Percentiles rank a stretch among this genome's conserved stretches.
Evolutionary conservation across 2,329 filamentous ascomycete genomes (phyloP).

Genomic region (Cladosporium sp.): DNA sequence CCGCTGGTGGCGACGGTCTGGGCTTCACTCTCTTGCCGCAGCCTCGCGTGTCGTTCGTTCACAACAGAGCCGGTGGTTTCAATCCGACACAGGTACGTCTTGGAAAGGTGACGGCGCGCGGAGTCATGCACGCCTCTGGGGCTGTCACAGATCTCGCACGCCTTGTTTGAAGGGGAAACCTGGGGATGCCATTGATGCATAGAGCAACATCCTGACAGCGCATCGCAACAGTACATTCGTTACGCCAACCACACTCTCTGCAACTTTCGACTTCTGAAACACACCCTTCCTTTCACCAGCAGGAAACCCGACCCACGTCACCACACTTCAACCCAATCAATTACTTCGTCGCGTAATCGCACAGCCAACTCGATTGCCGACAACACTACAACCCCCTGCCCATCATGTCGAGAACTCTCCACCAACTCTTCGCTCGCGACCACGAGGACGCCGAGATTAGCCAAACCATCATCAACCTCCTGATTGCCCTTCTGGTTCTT

Average conservation of each 20-base stretch:
- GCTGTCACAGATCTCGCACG: background rate
- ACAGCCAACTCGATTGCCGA: background rate
- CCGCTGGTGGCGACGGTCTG: conserved; percentile 1
- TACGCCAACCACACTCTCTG: background rate
- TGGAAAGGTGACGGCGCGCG: background rate
- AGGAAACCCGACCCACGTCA: background rate
- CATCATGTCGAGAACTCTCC: conserved; percentile 22
- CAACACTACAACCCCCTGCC: background rate
- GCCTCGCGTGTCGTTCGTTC: conserved; percentile 4
- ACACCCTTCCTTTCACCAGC: background rate
- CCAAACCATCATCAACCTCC: conserved; percentile 62
- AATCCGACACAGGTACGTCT: conserved; percentile 10
- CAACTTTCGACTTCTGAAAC: background rate
- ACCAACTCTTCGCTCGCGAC: conserved; percentile 44
- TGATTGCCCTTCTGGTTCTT: conserved; percentile 73
- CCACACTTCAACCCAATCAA: background rate
- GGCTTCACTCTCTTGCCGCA: conserved; percentile 8
- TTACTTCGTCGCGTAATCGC: background rate
- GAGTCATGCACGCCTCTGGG: background rate
- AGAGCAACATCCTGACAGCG: background rate
- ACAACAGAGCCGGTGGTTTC: conserved; percentile 2
- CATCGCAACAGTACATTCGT: conserved; percentile 10
- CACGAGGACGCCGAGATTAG: conserved; percentile 44
- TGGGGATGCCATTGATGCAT: background rate
- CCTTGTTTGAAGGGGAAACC: conserved; percentile 1